Base-by-base conservation (phyloP, 2,329 filamentous ascomycete genomes). In the Tolypocladium tundrense region DNA sequence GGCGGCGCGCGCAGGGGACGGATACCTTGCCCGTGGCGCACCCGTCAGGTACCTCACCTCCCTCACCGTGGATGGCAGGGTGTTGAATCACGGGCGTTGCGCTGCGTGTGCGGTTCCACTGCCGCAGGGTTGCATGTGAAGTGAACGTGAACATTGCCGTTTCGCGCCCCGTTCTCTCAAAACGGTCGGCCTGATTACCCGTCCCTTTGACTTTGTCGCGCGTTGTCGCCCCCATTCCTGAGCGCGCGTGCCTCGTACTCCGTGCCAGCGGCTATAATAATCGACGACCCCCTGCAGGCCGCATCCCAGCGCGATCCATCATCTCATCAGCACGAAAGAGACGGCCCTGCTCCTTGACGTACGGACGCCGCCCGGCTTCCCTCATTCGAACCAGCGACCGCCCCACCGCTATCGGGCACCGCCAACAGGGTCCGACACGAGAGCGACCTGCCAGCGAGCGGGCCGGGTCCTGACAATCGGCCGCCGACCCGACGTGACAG, bases 341-440 rank as follows among this genome's bases (percentile, higher is more conserved):
- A 51, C 48, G 31, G 48, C 35, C 19, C 48, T 14, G 16, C 31
- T n/a, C 48, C 48, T 51, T 35, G 11, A 54, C 53, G 53, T 19
- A 24, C 51, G 21, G 37, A 16, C 21, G 37, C 52, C 37, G 52
- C 14, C 52, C 52, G 52, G 37, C 8, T 42, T 54, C 37, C 53
- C 53, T 41, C 53, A 33, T 54, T 54, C 33, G 40, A 37, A 16
- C 6, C 50, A 57, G 24, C 19, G 19, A 10, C 50, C 2, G 56
- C 56, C 56, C 56, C 56, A 54, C 56, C 41, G 35, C 43, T 53
- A 52, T 57, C 55, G 55, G 55, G 24, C 48, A n/a, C 39, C 37
- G 40, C 31, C 31, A 35, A 21, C 31, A 51, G 48, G 48, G 31
- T 51, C 45, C 19, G 24, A 50, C 45, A 50, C 27, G 27, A 35